phyloP scores from a whole-genome alignment of 805 yeast species.

The Starmerella asiatica region DNA sequence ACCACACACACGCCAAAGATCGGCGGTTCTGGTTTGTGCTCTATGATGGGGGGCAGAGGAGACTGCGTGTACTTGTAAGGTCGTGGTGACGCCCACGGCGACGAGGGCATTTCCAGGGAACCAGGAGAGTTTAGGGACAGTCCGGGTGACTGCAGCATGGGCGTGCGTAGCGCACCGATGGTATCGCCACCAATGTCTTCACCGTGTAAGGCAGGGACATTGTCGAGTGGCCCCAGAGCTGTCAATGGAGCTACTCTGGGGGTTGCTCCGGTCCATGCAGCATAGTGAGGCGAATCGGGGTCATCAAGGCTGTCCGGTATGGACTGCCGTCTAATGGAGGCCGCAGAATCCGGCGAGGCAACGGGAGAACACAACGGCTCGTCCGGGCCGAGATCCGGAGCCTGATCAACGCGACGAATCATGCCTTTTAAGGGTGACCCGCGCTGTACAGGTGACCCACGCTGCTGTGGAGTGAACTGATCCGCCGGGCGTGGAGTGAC shows the following conservation, averaged over 20 bases:
- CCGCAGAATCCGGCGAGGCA: not conserved
- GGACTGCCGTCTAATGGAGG: not conserved
- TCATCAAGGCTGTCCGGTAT: not conserved
- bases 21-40: slow-evolving; percentile 20
- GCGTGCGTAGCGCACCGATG: no score
- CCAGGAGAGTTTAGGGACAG: not conserved
- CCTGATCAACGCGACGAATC: not conserved
- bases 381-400: not conserved
- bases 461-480: not conserved
- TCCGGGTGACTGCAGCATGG: no score
- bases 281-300: not conserved
- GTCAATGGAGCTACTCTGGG: no score
- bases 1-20: slow-evolving; percentile 79
- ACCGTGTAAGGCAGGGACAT: no score
- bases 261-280: not conserved
- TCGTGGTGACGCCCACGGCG: slow-evolving; percentile 13
- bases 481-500: not conserved
- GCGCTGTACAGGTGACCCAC: no score
- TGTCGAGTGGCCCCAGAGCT: no score
- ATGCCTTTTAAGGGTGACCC: not conserved
- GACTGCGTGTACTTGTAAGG: slow-evolving; percentile 14
- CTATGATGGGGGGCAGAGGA: slow-evolving; percentile 5
- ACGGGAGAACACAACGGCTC: not conserved
- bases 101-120: slow-evolving; percentile 3
- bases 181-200: no score